A percentile compares a stretch with the other conserved stretches of the same genome.
phyloP scores from a whole-genome alignment of 1,284 basidiomycete genomes.

The Moesziomyces sp. region DNA sequence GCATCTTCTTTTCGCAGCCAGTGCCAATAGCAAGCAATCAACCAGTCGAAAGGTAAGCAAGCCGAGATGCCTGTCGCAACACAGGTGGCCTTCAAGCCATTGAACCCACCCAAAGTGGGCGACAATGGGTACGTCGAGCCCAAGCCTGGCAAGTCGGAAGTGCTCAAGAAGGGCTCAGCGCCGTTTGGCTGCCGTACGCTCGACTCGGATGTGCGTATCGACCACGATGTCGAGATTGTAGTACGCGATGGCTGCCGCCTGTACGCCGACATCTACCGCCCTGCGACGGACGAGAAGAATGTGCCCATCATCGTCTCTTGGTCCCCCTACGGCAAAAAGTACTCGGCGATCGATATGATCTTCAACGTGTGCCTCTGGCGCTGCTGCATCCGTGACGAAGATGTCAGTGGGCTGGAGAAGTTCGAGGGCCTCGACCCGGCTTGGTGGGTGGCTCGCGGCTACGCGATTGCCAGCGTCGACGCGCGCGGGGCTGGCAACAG shows the following conservation, averaged over 20 bases:
- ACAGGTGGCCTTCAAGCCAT: slow-evolving; percentile 14
- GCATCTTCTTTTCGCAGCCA: not conserved
- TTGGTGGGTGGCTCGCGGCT: slow-evolving; percentile 53
- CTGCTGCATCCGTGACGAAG: slow-evolving; percentile 35
- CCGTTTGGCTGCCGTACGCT: slow-evolving; percentile 9
- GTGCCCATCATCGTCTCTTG: slow-evolving; percentile 55
- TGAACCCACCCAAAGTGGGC: slow-evolving; percentile 17
- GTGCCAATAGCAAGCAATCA: not conserved
- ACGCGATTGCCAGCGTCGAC: slow-evolving; percentile 58
- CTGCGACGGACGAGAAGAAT: slow-evolving; percentile 30
- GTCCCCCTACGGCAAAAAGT: slow-evolving; percentile 58
- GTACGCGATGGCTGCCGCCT: slow-evolving; percentile 58
- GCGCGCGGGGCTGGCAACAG: slow-evolving; percentile 48
- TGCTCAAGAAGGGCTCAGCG: slow-evolving; percentile 13
- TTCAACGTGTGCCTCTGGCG: slow-evolving; percentile 16
- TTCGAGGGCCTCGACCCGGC: slow-evolving; percentile 65
- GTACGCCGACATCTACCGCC: slow-evolving; percentile 58
- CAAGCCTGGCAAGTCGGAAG: slow-evolving; percentile 9
- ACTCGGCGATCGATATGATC: slow-evolving; percentile 25
- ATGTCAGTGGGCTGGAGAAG: slow-evolving; percentile 52
- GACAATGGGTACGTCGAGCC: slow-evolving; percentile 20
- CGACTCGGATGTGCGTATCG: slow-evolving; percentile 42
- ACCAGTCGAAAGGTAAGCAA: not conserved
- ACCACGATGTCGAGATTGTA: slow-evolving; percentile 48
- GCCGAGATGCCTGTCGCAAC: slow-evolving; percentile 6